phyloP scores from a whole-genome alignment of 2,329 filamentous ascomycete species.

The Pyricularia sp. region DNA sequence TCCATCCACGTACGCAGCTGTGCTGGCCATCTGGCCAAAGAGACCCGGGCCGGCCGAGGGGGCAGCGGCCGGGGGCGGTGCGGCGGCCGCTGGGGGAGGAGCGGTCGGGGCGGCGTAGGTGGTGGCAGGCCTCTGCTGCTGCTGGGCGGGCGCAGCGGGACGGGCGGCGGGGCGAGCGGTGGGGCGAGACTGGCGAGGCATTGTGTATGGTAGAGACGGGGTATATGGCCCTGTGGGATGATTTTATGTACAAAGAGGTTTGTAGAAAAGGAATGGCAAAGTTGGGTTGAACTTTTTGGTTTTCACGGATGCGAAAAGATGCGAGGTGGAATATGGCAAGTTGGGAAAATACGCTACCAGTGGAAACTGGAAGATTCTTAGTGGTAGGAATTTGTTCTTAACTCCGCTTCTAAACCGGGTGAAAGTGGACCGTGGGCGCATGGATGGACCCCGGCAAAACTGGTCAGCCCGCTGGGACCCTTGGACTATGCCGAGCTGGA shows the following conservation, averaged over 20 bases:
- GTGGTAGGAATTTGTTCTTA: constrained; percentile 1
- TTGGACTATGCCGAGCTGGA: neutral
- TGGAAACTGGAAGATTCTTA: constrained; percentile 4
- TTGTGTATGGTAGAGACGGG: neutral
- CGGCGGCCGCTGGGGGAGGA: constrained; percentile 22
- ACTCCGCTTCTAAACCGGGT: neutral
- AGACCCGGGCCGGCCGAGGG: constrained; percentile 68
- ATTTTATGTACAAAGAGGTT: neutral
- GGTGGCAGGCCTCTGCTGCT: constrained; percentile 62
- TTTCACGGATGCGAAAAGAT: neutral
- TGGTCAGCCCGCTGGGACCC: neutral
- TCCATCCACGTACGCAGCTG: constrained; percentile 71
- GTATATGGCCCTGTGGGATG: neutral
- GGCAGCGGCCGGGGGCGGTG: constrained; percentile 38
- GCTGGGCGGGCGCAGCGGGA: constrained; percentile 24
- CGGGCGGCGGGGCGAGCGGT: constrained; percentile 2
- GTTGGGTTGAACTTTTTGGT: neutral
- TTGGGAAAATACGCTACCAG: neutral
- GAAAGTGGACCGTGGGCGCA: neutral
- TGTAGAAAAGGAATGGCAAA: neutral
- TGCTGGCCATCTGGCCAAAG: constrained; percentile 95
- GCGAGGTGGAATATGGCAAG: neutral
- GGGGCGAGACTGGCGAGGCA: constrained; percentile 8
- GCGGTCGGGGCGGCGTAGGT: constrained; percentile 48
- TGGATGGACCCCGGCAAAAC: neutral